These are phyloP conservation scores for Dryas alaskensis DNA, from an alignment of 306 rosid species.

Conservation along the genomic window DNA sequence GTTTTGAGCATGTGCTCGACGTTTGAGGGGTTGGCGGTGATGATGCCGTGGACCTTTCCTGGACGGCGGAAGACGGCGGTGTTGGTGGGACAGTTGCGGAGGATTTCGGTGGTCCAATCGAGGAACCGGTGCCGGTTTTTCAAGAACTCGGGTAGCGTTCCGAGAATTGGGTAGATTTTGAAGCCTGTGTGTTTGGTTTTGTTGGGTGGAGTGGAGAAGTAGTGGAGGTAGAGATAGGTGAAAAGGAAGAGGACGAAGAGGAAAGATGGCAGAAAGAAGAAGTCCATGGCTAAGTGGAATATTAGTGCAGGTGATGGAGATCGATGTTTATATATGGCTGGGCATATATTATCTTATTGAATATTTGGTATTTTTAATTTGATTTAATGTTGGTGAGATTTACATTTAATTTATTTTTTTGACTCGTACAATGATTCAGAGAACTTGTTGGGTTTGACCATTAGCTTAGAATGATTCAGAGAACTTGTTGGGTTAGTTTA, in stretches of 20 bases:
- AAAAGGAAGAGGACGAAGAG: conserved; percentile 12
- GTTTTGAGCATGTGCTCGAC: conserved; percentile 64
- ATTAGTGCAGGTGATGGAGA: too few relatives aligned
- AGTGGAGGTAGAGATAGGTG: conserved; percentile 20
- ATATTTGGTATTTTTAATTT: too few relatives aligned
- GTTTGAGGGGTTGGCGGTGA: conserved; percentile 59
- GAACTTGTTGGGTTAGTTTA: neutral
- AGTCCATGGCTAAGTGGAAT: conserved; percentile 22
- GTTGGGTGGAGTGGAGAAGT: neutral
- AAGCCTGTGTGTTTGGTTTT: conserved; percentile 37
- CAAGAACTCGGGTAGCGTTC: conserved; percentile 49
- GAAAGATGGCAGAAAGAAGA: conserved; percentile 7
- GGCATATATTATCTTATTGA: too few relatives aligned
- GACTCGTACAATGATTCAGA: too few relatives aligned
- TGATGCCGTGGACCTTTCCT: conserved; percentile 30
- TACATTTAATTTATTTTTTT: too few relatives aligned
- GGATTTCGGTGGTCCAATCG: conserved; percentile 56
- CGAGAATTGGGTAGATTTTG: conserved; percentile 46
- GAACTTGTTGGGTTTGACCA: too few relatives aligned
- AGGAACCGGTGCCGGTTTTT: conserved; percentile 56
- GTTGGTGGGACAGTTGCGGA: conserved; percentile 38
- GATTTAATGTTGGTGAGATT: too few relatives aligned
- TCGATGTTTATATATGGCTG: too few relatives aligned
- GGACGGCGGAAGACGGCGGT: conserved; percentile 49
- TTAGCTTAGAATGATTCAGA: neutral